Base-by-base conservation (phyloP, 805 yeast genomes). In the Metschnikowia vanudenii region DNA sequence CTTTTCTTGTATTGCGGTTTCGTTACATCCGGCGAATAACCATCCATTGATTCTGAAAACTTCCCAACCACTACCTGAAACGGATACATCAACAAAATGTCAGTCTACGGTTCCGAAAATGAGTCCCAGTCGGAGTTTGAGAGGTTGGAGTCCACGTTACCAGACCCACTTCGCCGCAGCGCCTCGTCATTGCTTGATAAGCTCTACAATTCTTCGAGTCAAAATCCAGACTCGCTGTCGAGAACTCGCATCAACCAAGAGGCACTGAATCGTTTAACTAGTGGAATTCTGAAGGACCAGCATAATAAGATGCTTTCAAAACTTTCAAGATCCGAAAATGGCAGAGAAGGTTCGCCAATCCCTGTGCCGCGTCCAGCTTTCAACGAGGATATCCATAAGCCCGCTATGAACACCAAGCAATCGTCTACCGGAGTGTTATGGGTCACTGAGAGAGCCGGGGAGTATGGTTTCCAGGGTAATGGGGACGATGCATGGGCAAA, bases 361-460 rank as follows among this genome's bases (percentile, higher is more conserved):
- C 82, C 82, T 1, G 60, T 75, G 29, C 81, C 82, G 0, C 69
- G 68, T 28, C 81, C 81, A 5, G 58, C 66, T 38, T 63, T 68
- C 54, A 65, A 70, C 43, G 73, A 69, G 42, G 72, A 65, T 26
- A 72, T 75, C 44, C 73, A 73, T 55, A 74, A 76, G 54, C 85
- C 85, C 5, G 85, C 83, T 8, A 63, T 80, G 68, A 80, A 80
- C 62, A 76, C 78, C 30, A 71, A 72, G 46, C 82, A 79, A 54
- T 75, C 81, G 11, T 78, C 82, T 11, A 80, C 85, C 0, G 85
- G 85, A 46, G 85, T 80, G 29, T 73, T 80, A 43, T 80, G 85
- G 85, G 79, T 79, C 45, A 80, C 85, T 1, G 84, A 80, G 55
- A 67, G 83, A 50, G 85, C 85, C 26, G 62, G 66, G 37, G 83